Conservation (phyloP, 306 rosid species). For the Vigna angularis region DNA sequence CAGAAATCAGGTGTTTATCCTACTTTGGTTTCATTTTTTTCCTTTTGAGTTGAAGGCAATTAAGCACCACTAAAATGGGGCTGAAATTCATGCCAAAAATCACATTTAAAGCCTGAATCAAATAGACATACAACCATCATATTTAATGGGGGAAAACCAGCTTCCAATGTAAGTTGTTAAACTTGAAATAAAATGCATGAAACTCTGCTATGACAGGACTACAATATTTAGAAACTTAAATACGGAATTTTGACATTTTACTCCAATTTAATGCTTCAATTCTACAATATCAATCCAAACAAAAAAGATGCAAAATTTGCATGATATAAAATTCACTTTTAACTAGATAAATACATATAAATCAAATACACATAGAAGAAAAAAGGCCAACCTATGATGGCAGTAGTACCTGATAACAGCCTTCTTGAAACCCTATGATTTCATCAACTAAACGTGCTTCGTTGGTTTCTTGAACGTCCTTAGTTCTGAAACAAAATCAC, state of each 20-base stretch:
- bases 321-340: background rate
- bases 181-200: background rate
- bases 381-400: background rate
- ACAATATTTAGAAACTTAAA: background rate
- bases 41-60: background rate
- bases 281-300: background rate
- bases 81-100: background rate
- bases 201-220: background rate
- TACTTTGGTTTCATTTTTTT: background rate
- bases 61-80: background rate
- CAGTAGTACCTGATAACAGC: background rate
- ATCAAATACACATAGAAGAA: background rate
- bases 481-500: background rate
- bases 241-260: background rate
- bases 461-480: background rate
- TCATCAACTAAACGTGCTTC: background rate
- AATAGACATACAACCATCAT: background rate
- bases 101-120: background rate
- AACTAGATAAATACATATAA: background rate
- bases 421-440: background rate
- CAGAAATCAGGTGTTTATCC: background rate
- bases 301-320: background rate
- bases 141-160: background rate
- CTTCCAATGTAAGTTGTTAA: background rate
- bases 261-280: background rate